Percentiles rank a stretch among this genome's conserved stretches.
Conservation (phyloP, 768 basidiomycete genomes). For the Pisolithus sp. region DNA sequence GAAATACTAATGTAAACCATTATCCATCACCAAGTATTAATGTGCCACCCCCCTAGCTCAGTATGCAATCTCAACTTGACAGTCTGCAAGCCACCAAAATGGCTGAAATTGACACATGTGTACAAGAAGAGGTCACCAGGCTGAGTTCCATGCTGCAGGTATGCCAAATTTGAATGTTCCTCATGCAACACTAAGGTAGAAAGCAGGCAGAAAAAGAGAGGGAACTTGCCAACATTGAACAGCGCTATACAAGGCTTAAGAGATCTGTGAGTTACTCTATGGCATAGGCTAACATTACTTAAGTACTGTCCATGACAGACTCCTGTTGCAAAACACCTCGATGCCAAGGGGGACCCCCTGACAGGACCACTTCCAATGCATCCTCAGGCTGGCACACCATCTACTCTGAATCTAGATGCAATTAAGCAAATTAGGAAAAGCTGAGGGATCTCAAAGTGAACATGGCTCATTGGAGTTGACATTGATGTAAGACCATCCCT, state of each 20-base stretch:
- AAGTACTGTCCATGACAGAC: not conserved
- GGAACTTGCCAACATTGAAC: too few relatives aligned
- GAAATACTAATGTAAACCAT: not conserved
- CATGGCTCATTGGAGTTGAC: not conserved
- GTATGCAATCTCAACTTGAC: too few relatives aligned
- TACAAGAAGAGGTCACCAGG: not conserved
- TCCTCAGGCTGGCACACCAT: not conserved
- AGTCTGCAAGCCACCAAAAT: not conserved
- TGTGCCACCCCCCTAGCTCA: not conserved
- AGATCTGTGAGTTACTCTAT: too few relatives aligned
- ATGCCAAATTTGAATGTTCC: too few relatives aligned
- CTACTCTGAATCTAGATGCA: not conserved
- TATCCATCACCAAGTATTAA: not conserved
- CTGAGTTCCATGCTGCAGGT: not conserved
- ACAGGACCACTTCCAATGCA: not conserved
- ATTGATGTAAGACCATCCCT: not conserved
- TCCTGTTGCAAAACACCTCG: not conserved
- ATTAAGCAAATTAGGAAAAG: slow-evolving; percentile 5
- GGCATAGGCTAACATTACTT: not conserved
- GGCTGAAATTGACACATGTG: not conserved
- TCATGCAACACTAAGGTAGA: too few relatives aligned
- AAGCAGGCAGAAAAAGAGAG: too few relatives aligned
- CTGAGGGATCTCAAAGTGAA: not conserved
- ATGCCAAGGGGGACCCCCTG: not conserved
- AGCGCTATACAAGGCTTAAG: too few relatives aligned